Evolutionary conservation across 495 filamentous ascomycete genomes (phyloP), one percentile per base, ranked within the genome.

Genomic region (Bryoglossum gracile): DNA sequence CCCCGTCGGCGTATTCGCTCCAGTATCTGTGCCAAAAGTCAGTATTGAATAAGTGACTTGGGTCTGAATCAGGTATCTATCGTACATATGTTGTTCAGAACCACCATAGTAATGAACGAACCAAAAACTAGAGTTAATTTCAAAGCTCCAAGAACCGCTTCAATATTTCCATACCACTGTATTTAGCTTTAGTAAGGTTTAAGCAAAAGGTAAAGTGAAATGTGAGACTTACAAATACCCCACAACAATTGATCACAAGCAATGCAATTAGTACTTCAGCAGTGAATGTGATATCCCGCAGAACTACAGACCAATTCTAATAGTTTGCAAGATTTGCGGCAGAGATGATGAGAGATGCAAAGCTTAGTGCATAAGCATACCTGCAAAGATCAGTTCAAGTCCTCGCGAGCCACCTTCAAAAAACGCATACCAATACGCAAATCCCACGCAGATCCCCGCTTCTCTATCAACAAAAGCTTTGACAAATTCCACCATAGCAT

Each of bases 111-210:
- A 36, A 70, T 52, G 22, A 61, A 58, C n/a, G n/a, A 1, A 62
- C 54, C 3, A 55, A 48, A 2, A 68, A 1, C 3, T 67, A 54
- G 8, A 67, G n/a, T n/a, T n/a, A n/a, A n/a, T n/a, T n/a, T n/a
- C n/a, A n/a, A n/a, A n/a, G n/a, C n/a, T n/a, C n/a, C 56, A 1
- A 65, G 23, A 8, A 70, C 59, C 35, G 70, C 70, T 2, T 72
- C 8, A 11, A 60, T 57, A 0, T 69, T 69, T 2, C 65, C 64
- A 34, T 66, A 39, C 4, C 67, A 56, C 46, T 72, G 69, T 0
- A 68, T 55, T 35, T 56, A 54, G 61, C 57, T 66, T 70, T 41
- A 2, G 11, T 34, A 1, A 17, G 4, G 11, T 0, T n/a, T 51
- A 13, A 8, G 23, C 30, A 35, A 24, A 34, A 43, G 11, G 10